These are phyloP conservation scores for Cladophialophora bantiana DNA, from an alignment of 2,329 filamentous ascomycete genomes.

Conservation along the genomic window DNA sequence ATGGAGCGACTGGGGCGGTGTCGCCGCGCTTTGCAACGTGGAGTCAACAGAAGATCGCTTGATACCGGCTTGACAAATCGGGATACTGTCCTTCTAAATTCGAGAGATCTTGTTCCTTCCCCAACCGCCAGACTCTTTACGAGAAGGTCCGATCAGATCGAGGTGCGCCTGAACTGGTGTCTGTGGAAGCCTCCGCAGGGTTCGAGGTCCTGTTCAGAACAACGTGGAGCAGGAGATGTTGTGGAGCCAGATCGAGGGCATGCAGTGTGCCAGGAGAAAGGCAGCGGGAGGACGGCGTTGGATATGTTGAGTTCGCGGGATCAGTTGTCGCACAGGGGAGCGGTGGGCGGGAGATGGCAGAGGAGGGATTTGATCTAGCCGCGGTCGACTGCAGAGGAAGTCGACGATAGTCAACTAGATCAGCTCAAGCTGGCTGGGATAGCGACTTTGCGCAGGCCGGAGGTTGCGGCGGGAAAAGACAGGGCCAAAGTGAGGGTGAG, in stretches of 20 bases:
- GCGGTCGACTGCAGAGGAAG: constrained; percentile 12
- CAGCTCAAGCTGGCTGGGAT: neutral
- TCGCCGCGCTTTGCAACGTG: constrained; percentile 6
- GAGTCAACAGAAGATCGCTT: neutral
- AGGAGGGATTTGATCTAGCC: constrained; percentile 25
- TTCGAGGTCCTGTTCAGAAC: neutral
- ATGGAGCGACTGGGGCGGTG: neutral
- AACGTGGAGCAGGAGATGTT: constrained; percentile 18
- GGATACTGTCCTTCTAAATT: neutral
- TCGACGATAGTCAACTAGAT: neutral
- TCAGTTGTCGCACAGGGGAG: constrained; percentile 22
- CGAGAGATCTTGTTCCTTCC: neutral
- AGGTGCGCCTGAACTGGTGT: neutral
- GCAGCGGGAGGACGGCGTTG: constrained; percentile 1
- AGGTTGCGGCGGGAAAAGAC: neutral
- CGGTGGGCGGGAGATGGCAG: constrained; percentile 23
- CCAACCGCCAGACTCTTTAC: constrained; percentile 5
- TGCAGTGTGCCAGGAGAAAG: constrained; percentile 24
- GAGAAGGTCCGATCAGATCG: constrained; percentile 7
- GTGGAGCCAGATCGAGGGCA: constrained; percentile 30
- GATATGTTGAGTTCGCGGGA: neutral
- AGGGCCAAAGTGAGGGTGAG: neutral
- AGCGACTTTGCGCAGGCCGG: neutral
- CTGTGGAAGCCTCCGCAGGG: neutral
- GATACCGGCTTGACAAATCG: neutral